These are phyloP conservation scores for Globisporangium mamillatum DNA, from an alignment of 352 stramenopile species.

Conservation along the genomic window DNA sequence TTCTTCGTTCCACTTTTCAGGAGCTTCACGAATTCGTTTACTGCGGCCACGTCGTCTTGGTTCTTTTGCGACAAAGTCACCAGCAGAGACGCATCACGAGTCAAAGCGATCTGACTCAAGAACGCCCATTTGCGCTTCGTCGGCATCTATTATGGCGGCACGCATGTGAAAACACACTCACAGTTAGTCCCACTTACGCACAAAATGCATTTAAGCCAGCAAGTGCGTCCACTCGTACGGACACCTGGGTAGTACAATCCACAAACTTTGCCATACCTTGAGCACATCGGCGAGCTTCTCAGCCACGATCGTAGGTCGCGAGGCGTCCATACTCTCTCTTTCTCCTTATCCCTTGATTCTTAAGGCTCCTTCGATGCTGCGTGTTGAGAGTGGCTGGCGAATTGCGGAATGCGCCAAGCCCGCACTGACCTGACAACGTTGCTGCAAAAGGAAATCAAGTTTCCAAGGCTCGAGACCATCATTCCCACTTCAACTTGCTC, in stretches of 20 bases:
- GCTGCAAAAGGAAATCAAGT: neutral
- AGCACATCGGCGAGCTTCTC: constrained; percentile 13
- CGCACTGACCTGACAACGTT: neutral
- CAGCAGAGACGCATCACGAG: constrained; percentile 7
- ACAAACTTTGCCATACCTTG: neutral
- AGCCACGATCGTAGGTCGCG: neutral
- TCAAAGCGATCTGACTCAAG: constrained; percentile 5
- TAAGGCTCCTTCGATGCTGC: neutral
- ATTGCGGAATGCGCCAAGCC: constrained; percentile 9
- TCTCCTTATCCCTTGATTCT: neutral
- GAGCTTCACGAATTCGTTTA: constrained; percentile 18
- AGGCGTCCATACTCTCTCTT: neutral
- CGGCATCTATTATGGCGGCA: neutral
- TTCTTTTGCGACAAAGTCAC: neutral
- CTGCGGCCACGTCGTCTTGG: neutral
- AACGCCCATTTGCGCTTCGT: constrained; percentile 16
- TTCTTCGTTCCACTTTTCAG: constrained; percentile 22
- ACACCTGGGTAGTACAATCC: neutral
- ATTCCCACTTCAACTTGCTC: constrained; percentile 12
- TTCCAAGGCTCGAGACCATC: constrained; percentile 7
- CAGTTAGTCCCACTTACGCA: neutral
- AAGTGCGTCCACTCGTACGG: neutral
- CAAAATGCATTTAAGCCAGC: neutral
- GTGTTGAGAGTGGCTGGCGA: neutral
- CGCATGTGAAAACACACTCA: neutral